phyloP scores from a whole-genome alignment of 805 yeast species.

The Yamadazyma takamatsuzukensis region DNA sequence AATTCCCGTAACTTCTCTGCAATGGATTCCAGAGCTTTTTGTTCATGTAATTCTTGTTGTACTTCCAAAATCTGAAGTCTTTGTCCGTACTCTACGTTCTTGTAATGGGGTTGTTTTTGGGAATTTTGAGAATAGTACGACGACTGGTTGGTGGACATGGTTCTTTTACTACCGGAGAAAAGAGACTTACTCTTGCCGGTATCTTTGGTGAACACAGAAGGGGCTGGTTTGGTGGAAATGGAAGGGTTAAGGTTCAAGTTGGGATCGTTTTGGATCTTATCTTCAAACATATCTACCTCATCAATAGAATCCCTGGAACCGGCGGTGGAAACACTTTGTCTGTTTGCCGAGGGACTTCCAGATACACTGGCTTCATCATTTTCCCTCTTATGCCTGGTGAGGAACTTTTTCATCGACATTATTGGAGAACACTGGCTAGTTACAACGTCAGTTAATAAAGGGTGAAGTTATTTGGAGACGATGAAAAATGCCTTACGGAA shows the following conservation, averaged over 20 bases:
- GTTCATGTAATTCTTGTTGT: conserved; percentile 25
- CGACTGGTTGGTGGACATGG: conserved; percentile 39
- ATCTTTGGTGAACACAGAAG: conserved; percentile 21
- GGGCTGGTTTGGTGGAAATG: conserved; percentile 12
- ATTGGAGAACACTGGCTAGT: background rate
- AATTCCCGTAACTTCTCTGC: conserved; percentile 42
- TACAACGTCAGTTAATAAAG: too few species aligned
- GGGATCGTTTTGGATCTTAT: conserved; percentile 25
- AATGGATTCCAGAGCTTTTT: conserved; percentile 16
- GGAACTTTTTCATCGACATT: conserved; percentile 17
- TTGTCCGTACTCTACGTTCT: conserved; percentile 26
- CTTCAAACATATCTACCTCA: conserved; percentile 29
- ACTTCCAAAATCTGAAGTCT: conserved; percentile 36
- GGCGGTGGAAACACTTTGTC: conserved; percentile 15
- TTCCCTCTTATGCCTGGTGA: conserved; percentile 12
- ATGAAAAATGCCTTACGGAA: conserved; percentile 3
- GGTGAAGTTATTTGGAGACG: too few species aligned
- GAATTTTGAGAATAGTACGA: conserved; percentile 16
- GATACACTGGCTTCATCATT: conserved; percentile 1
- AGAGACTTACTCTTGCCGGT: conserved; percentile 28
- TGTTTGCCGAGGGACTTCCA: conserved; percentile 1
- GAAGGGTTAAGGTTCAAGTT: conserved; percentile 35
- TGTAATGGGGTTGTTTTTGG: conserved; percentile 1
- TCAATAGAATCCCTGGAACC: conserved; percentile 27
- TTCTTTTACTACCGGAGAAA: conserved; percentile 31